These are phyloP conservation scores for Starmerella stellata DNA, from an alignment of 805 yeast genomes.

Conservation along the genomic window DNA sequence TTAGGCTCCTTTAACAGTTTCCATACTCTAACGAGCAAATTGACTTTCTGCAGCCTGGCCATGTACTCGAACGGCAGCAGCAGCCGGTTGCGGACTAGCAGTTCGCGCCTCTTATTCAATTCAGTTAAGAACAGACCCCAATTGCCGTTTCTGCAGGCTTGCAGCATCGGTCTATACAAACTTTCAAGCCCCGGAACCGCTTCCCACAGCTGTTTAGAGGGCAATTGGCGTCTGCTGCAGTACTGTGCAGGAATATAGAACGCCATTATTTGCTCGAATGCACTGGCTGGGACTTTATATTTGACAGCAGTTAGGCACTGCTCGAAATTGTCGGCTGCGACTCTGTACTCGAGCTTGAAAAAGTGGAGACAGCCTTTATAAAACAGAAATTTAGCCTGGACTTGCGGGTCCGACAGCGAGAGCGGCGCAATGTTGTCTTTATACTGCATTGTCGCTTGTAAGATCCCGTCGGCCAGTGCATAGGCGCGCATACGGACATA, in stretches of 20 bases:
- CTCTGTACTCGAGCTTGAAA: constrained; percentile 9
- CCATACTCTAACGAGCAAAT: constrained; percentile 12
- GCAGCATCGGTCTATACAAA: constrained; percentile 9
- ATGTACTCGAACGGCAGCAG: constrained; percentile 11
- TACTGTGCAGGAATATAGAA: constrained; percentile 13
- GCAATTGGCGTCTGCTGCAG: constrained; percentile 4
- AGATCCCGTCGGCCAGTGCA: constrained; percentile 15
- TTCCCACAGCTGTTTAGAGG: constrained; percentile 9
- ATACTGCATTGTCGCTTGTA: constrained; percentile 11
- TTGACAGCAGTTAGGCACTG: constrained; percentile 3
- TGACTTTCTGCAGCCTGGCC: constrained; percentile 6
- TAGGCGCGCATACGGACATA: constrained; percentile 14
- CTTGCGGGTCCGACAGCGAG: constrained; percentile 2
- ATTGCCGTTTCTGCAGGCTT: constrained; percentile 9
- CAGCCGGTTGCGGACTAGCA: constrained; percentile 10
- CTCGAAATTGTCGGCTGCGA: constrained; percentile 6
- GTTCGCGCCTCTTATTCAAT: constrained; percentile 1
- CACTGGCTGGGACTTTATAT: constrained; percentile 1
- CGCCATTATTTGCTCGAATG: constrained; percentile 10
- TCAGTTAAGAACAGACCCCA: neutral
- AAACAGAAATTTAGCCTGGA: constrained; percentile 10
- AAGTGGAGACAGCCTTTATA: constrained; percentile 14
- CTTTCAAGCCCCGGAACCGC: constrained; percentile 7
- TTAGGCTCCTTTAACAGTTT: constrained; percentile 6
- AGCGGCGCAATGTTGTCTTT: constrained; percentile 10